Evolutionary conservation across 1,139 yeast species (phyloP).

Genomic region (Zygosaccharomyces sapae): DNA sequence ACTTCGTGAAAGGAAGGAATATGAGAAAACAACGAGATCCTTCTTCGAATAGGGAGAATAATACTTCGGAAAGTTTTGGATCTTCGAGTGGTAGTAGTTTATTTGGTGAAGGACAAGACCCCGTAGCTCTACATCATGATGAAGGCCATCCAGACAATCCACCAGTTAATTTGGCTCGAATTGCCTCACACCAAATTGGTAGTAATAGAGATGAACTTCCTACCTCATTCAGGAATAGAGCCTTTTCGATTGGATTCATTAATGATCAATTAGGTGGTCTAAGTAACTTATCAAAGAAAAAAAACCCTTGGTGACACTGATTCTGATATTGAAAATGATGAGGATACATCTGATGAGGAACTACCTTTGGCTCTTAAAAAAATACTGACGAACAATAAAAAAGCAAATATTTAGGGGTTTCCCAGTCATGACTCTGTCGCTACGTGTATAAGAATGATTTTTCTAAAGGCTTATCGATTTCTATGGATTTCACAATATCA

Average conservation of each 20-base stretch:
- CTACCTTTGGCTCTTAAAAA: conserved; percentile 39
- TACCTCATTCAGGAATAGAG: conserved; percentile 35
- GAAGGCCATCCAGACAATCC: conserved; percentile 3
- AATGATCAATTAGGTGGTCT: conserved; percentile 10
- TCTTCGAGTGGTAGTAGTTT: conserved; percentile 15
- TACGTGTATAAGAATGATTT: too few relatives aligned
- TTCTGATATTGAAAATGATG: conserved; percentile 17
- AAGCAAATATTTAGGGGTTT: conserved; percentile 4
- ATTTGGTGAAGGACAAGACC: conserved; percentile 14
- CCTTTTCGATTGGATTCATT: conserved; percentile 37
- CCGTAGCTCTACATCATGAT: conserved; percentile 10
- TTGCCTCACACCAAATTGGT: conserved; percentile 30
- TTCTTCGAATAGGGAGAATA: conserved; percentile 1
- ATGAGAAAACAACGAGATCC: not conserved
- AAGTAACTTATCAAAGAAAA: conserved; percentile 20
- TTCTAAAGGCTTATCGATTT: too few relatives aligned
- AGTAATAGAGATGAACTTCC: conserved; percentile 25
- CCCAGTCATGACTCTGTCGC: not conserved
- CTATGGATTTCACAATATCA: too few relatives aligned
- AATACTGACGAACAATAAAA: conserved; percentile 26
- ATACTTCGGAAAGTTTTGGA: conserved; percentile 14
- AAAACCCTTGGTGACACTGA: conserved; percentile 35
- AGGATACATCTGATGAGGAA: conserved; percentile 42
- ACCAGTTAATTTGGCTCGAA: conserved; percentile 25
- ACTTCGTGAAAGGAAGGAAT: conserved; percentile 22